Base-by-base conservation (phyloP, 805 yeast species). In the Candida germanica region DNA sequence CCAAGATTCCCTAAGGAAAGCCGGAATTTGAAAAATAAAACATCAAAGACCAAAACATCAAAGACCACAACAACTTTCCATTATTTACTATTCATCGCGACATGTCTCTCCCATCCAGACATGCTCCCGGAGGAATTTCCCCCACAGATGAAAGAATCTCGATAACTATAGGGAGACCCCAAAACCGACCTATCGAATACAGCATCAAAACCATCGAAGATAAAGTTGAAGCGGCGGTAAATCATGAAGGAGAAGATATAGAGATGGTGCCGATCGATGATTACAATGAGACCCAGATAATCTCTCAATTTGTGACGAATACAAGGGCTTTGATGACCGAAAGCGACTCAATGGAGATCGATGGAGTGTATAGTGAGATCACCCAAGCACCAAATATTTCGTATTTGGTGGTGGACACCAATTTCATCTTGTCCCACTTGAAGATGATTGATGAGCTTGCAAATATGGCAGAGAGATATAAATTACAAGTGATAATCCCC, bases 351-450 rank as follows among this genome's bases (percentile, higher is more conserved):
- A 47, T 52, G 47, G 54, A 51, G 7, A 44, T 45, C 7, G 53
- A 43, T 45, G 49, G 42, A n/a, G 40, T 42, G 3, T 50, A 50
- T 19, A 40, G 49, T 16, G 33, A 33, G 14, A 35, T 51, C 4
- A 29, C 39, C 3, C 30, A 36, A 2, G 50, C 44, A 22, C 58
- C 55, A 2, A 53, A 54, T 35, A 28, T 45, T 6, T 57, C 78
- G 9, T 61, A 65, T 14, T 61, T 87, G 41, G 80, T 88, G 0
- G 64, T 87, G 0, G 97, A 89, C 53, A 89, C 97, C 2, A 89
- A 89, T 52, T 86, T 89, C 52, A 65, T 86, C 10, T 58, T 89
- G 3, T 75, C 87, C 1, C 88, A 87, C 52, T 56, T 87, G 29
- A 56, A 64, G 13, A 58, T 85, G 1, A 45, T 88, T 6, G 78